A percentile compares a stretch with the other conserved stretches of the same genome.
phyloP scores from a whole-genome alignment of 768 basidiomycete genomes.

The Russula virescens region DNA sequence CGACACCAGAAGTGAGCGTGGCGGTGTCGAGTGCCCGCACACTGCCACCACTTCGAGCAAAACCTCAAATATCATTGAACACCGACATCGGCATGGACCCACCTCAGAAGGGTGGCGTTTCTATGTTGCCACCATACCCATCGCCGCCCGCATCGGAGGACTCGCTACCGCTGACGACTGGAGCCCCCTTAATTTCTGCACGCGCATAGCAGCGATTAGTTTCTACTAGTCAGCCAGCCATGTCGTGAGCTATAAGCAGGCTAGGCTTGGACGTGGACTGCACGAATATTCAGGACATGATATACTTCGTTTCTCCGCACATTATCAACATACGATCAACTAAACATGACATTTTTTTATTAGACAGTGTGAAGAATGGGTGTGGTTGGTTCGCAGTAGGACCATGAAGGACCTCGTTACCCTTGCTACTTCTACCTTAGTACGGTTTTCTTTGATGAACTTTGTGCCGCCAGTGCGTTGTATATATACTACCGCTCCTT shows the following conservation, averaged over 20 bases:
- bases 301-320: neutral
- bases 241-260: neutral
- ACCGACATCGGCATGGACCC: conserved; percentile 29
- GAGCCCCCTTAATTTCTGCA: neutral
- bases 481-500: neutral
- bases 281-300: conserved; percentile 1
- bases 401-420: neutral
- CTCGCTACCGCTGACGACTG: conserved; percentile 31
- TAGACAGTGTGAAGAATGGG: neutral
- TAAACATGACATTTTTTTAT: neutral
- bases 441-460: neutral
- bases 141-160: conserved; percentile 38
- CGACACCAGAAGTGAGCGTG: neutral
- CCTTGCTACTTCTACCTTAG: neutral
- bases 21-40: conserved; percentile 12
- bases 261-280: neutral
- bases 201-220: conserved; percentile 6
- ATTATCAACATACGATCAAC: neutral
- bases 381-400: neutral
- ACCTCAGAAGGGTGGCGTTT: conserved; percentile 12
- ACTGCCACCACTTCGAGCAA: conserved; percentile 13
- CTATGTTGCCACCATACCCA: conserved; percentile 33
- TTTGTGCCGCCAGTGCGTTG: neutral
- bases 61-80: conserved; percentile 22
- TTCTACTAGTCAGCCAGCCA: neutral